Percentiles rank a stretch among this genome's conserved stretches.
Evolutionary conservation across 768 basidiomycete genomes (phyloP).

Genomic region (Baorangia bicolor): DNA sequence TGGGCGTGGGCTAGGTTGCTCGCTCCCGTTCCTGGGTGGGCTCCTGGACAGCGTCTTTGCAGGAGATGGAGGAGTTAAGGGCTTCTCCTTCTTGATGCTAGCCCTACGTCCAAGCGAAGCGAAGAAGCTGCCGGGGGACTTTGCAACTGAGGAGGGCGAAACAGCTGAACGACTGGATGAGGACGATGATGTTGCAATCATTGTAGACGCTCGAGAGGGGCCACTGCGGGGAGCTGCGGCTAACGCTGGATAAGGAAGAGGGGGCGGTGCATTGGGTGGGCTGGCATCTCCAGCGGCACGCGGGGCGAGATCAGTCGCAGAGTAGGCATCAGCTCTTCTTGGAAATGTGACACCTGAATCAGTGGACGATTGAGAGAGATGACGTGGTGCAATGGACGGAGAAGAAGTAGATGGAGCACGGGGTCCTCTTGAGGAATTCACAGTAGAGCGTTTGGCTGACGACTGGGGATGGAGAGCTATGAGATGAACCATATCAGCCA

Average conservation of each 20-base stretch:
- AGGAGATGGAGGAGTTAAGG: conserved; percentile 32
- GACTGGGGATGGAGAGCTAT: conserved; percentile 22
- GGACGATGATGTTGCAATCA: conserved; percentile 41
- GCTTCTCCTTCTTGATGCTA: conserved; percentile 47
- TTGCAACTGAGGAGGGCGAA: conserved; percentile 41
- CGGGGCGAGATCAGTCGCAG: conserved; percentile 71
- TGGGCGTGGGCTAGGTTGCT: conserved; percentile 30
- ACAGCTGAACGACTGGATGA: conserved; percentile 48
- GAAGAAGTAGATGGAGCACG: conserved; percentile 39
- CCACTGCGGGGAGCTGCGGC: conserved; percentile 36
- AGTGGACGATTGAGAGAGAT: conserved; percentile 68
- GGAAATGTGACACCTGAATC: conserved; percentile 80
- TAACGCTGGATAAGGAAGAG: conserved; percentile 75
- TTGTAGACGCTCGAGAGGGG: conserved; percentile 32
- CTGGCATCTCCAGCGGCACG: conserved; percentile 46
- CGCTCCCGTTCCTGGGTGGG: conserved; percentile 29
- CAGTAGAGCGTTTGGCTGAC: conserved; percentile 27
- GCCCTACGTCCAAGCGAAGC: conserved; percentile 71
- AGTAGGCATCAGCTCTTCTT: conserved; percentile 71
- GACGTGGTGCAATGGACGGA: conserved; percentile 57
- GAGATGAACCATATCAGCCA: conserved; percentile 2
- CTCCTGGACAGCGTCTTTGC: conserved; percentile 38
- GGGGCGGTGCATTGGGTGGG: conserved; percentile 53
- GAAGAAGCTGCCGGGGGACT: conserved; percentile 63
- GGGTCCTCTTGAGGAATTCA: conserved; percentile 21